Evolutionary conservation across 129 eudicot genomes (phyloP), one percentile per base, ranked within the genome.

Genomic region (Mikania micrantha): DNA sequence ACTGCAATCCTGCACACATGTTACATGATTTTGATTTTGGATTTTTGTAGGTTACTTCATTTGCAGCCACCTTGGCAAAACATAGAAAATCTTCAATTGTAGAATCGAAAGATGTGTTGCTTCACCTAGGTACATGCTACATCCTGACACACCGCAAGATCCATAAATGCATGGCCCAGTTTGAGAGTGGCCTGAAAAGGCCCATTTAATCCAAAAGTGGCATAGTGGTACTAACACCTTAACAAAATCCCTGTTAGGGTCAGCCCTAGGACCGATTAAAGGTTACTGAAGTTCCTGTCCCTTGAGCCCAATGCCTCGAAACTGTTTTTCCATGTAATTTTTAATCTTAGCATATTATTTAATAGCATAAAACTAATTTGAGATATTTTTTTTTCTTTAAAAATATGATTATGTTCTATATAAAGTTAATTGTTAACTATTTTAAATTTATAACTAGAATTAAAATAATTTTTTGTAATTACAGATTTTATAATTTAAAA

Each of bases 91-190:
- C 98, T 70, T 84, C 96, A 25, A 81, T 85, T 62, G 53, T 93
- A 64, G 98, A 93, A 64, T 54, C 98, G n/a, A 93, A 93, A 79
- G 98, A 93, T 77, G 85, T 88, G 42, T 62, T 88, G 80, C 83
- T 93, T 75, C 96, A 93, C 84, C 79, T 93, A 64, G 98, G 98
- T 92, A 58, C 32, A 78, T 39, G 67, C 71, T 28, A 12, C 36
- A 25, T 54, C 36, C 20, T 17, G 11, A 53, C 36, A 24, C 36
- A 54, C 17, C 27, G 36, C 61, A 54, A 27, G 36, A 54, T 54
- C 10, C 61, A 27, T 27, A 56, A n/a, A 56, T n/a, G 1, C 54
- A 16, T 3, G 54, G 24, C 54, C 54, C 17, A 16, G 54, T 20
- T 13, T 56, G 38, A 53, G 34, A 56, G 62, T 56, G 35, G 34